Evolutionary conservation across 2,329 filamentous ascomycete genomes (phyloP).

Genomic region (Fusarium verticillioides): DNA sequence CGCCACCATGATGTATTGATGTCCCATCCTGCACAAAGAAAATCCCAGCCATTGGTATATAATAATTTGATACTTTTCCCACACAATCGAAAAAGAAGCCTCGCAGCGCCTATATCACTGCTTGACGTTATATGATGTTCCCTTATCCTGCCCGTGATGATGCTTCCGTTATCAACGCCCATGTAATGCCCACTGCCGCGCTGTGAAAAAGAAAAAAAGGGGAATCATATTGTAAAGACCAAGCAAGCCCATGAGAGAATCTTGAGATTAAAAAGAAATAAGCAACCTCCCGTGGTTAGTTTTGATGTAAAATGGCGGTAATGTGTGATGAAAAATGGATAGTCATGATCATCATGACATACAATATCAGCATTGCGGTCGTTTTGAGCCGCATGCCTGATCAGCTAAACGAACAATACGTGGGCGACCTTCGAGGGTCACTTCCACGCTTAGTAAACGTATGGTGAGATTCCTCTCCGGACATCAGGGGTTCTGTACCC

Average conservation of each 20-base stretch:
- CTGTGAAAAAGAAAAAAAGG: slow-evolving; percentile 34
- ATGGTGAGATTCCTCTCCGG: slow-evolving; percentile 44
- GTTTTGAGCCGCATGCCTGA: background rate
- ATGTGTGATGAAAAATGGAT: background rate
- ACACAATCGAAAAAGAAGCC: slow-evolving; percentile 8
- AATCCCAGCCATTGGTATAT: slow-evolving; percentile 12
- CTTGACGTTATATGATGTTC: slow-evolving; percentile 8
- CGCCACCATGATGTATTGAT: slow-evolving; percentile 1
- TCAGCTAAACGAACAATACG: slow-evolving; percentile 12
- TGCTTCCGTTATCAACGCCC: slow-evolving; percentile 38
- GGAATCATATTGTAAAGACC: slow-evolving; percentile 35
- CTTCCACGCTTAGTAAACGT: slow-evolving; percentile 45
- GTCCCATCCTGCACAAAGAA: background rate
- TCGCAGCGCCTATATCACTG: slow-evolving; percentile 9
- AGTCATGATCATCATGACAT: slow-evolving; percentile 12
- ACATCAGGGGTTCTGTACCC: slow-evolving; percentile 45
- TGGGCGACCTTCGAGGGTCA: slow-evolving; percentile 23
- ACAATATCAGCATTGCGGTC: background rate
- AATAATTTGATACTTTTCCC: slow-evolving; percentile 24
- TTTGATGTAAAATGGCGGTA: background rate
- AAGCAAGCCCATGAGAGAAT: slow-evolving; percentile 13
- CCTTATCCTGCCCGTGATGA: slow-evolving; percentile 11
- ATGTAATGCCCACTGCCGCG: slow-evolving; percentile 33
- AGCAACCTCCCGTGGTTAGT: background rate
- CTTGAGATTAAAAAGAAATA: slow-evolving; percentile 6